A percentile compares a stretch with the other conserved stretches of the same genome.
These are phyloP conservation scores for Volvox carteri DNA, from an alignment of 163 green algal genomes.

Conservation along the genomic window DNA sequence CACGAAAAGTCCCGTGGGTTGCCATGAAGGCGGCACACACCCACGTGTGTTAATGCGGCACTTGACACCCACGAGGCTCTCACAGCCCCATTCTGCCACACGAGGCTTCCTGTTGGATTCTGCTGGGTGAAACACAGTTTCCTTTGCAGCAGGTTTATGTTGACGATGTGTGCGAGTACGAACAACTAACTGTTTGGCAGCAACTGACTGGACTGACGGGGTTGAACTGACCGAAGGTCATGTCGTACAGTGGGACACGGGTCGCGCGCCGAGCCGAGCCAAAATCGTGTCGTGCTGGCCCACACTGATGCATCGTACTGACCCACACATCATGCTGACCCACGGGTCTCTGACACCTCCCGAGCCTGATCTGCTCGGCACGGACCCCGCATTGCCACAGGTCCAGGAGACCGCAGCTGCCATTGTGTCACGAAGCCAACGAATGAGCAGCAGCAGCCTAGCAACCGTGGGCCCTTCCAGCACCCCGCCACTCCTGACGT, in stretches of 20 bases:
- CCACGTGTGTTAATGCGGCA: not conserved
- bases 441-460: conserved; percentile 21
- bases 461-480: not conserved
- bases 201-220: too few species aligned
- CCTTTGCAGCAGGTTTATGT: too few species aligned
- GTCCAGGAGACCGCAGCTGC: not conserved
- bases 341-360: not conserved
- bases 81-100: too few species aligned
- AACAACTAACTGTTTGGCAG: too few species aligned
- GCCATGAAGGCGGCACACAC: not conserved
- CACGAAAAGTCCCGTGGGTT: not conserved
- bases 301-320: not conserved
- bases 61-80: not conserved
- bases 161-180: too few species aligned
- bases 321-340: too few species aligned
- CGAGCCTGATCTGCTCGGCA: not conserved
- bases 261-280: too few species aligned
- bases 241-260: too few species aligned
- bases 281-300: not conserved
- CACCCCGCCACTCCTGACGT: not conserved
- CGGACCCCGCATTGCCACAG: not conserved
- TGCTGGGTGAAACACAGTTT: too few species aligned
- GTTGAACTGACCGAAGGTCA: too few species aligned
- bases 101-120: too few species aligned
- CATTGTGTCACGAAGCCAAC: not conserved